These are phyloP conservation scores for Metarhizium robertsii DNA, from an alignment of 2,329 filamentous ascomycete species.

Conservation along the genomic window DNA sequence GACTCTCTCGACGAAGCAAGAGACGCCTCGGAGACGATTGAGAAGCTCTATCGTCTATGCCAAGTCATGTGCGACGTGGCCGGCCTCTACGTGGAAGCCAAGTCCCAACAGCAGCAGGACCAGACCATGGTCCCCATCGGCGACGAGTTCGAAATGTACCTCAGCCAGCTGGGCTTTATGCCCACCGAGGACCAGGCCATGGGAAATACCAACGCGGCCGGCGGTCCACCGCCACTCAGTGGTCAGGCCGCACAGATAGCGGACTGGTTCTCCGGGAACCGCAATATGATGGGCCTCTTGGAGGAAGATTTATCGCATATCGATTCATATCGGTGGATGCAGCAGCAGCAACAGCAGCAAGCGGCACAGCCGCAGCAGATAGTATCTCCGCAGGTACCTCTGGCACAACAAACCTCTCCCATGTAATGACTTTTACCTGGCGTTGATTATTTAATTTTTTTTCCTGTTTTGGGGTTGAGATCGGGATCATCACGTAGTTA, in stretches of 20 bases:
- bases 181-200: slow-evolving; percentile 27
- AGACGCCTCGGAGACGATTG: slow-evolving; percentile 46
- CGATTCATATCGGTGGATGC: slow-evolving; percentile 26
- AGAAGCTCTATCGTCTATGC: slow-evolving; percentile 53
- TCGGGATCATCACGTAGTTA: slow-evolving; percentile 2
- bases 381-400: background rate
- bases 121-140: slow-evolving; percentile 39
- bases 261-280: slow-evolving; percentile 58
- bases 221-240: slow-evolving; percentile 14
- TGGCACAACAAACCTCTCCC: background rate
- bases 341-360: slow-evolving; percentile 8
- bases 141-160: slow-evolving; percentile 55
- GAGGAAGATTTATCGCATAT: slow-evolving; percentile 50
- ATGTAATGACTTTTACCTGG: background rate
- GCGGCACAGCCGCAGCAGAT: background rate
- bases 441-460: background rate
- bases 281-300: slow-evolving; percentile 54
- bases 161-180: slow-evolving; percentile 54
- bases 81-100: slow-evolving; percentile 52
- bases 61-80: slow-evolving; percentile 53
- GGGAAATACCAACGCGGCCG: slow-evolving; percentile 12
- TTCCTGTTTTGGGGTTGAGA: background rate
- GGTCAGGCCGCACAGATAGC: slow-evolving; percentile 39
- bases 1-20: slow-evolving; percentile 42
- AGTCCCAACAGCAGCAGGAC: slow-evolving; percentile 36